Evolutionary conservation across 1,139 yeast genomes (phyloP).

Genomic region (Kluyveromyces sp.): DNA sequence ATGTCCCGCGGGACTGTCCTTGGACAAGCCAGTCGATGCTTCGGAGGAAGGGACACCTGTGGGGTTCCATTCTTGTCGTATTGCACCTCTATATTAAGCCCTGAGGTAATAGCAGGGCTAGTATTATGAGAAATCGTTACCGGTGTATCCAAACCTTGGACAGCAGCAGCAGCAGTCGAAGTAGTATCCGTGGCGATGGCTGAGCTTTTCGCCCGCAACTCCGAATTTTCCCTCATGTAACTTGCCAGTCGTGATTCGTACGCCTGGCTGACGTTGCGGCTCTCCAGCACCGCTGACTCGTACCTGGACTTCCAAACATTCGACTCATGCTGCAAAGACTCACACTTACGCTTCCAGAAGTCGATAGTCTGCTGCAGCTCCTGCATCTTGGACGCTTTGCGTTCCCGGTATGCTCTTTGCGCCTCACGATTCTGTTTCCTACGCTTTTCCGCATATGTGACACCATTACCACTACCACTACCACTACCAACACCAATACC

Average conservation of each 20-base stretch:
- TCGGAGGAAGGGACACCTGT: no score
- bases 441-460: conserved; percentile 64
- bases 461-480: neutral
- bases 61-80: neutral
- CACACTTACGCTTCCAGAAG: conserved; percentile 61
- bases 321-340: conserved; percentile 38
- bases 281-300: neutral
- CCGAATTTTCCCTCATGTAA: conserved; percentile 1
- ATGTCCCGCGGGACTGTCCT: no score
- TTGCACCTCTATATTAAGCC: neutral
- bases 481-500: neutral
- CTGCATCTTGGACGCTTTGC: conserved; percentile 36
- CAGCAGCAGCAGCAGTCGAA: no score
- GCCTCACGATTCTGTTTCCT: conserved; percentile 95
- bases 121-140: no score
- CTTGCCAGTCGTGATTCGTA: neutral
- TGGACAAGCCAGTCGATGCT: no score
- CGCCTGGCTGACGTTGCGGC: neutral
- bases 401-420: conserved; percentile 67
- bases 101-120: no score
- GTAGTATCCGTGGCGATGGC: no score
- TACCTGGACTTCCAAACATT: conserved; percentile 8
- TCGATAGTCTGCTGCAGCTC: conserved; percentile 58
- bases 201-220: neutral
- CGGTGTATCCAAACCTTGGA: no score